phyloP scores from a whole-genome alignment of 345 rosid species.

The Eucalyptus curtisii region DNA sequence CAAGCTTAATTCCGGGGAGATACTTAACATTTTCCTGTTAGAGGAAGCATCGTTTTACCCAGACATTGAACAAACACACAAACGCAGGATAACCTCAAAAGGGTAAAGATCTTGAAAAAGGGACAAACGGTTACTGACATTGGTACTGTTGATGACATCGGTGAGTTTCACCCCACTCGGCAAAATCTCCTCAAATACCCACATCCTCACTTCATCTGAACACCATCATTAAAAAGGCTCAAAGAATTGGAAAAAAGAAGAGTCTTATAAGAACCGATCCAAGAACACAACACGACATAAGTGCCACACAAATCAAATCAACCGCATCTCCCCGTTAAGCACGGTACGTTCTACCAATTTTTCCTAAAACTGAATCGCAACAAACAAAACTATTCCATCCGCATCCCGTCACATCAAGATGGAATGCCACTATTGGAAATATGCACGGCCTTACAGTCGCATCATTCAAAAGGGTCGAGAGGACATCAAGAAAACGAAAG shows the following conservation, averaged over 20 bases:
- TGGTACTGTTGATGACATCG: conserved; percentile 71
- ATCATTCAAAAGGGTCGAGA: background rate
- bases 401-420: background rate
- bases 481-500: background rate
- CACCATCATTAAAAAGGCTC: background rate
- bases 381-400: background rate
- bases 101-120: background rate
- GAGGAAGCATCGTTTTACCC: background rate
- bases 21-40: conserved; percentile 78
- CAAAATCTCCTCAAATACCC: conserved; percentile 90
- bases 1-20: conserved; percentile 87
- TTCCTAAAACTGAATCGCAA: background rate
- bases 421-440: background rate
- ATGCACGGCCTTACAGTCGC: background rate
- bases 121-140: conserved; percentile 23
- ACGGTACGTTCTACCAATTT: background rate
- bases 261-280: background rate
- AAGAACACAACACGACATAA: background rate
- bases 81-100: background rate
- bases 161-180: conserved; percentile 89
- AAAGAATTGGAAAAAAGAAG: background rate
- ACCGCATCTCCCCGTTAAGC: background rate
- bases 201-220: conserved; percentile 97
- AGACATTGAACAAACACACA: background rate
- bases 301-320: background rate